These are phyloP conservation scores for Candida sonorensis DNA, from an alignment of 805 yeast genomes.

Conservation along the genomic window DNA sequence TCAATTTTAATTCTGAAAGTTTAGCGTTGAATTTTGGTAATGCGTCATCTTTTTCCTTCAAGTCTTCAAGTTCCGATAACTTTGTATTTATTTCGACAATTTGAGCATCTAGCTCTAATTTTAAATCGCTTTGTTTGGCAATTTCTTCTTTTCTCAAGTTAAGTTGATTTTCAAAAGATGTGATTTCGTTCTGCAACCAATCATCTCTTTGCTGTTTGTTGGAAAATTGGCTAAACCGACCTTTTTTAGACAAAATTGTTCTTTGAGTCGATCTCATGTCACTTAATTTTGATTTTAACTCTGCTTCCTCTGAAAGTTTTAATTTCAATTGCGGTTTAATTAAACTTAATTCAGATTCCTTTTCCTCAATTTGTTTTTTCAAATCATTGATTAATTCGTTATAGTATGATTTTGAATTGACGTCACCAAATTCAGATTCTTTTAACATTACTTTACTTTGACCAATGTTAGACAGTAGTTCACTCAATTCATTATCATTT, in stretches of 20 bases:
- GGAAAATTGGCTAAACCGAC: constrained; percentile 54
- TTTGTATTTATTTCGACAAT: constrained; percentile 29
- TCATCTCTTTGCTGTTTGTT: constrained; percentile 52
- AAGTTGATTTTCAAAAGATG: constrained; percentile 19
- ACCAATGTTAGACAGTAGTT: constrained; percentile 40
- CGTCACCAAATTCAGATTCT: constrained; percentile 34
- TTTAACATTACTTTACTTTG: constrained; percentile 40
- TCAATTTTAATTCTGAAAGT: constrained; percentile 25
- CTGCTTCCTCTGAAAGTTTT: constrained; percentile 34
- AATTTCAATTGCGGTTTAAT: constrained; percentile 36
- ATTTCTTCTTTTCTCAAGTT: constrained; percentile 6
- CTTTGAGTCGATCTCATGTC: constrained; percentile 45
- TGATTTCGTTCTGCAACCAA: constrained; percentile 57
- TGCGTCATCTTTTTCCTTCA: constrained; percentile 16
- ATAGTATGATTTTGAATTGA: constrained; percentile 17
- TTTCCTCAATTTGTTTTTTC: constrained; percentile 25
- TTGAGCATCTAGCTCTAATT: constrained; percentile 25
- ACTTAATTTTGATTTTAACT: constrained; percentile 35
- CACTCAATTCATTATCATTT: constrained; percentile 41
- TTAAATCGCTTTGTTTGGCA: too few species aligned
- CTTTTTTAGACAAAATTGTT: constrained; percentile 61
- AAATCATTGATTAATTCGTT: constrained; percentile 17
- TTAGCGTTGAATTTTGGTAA: constrained; percentile 15
- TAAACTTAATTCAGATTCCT: constrained; percentile 30
- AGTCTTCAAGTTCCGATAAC: constrained; percentile 1